Conservation (phyloP, 768 basidiomycete genomes). For the Amanita jacksonii region DNA sequence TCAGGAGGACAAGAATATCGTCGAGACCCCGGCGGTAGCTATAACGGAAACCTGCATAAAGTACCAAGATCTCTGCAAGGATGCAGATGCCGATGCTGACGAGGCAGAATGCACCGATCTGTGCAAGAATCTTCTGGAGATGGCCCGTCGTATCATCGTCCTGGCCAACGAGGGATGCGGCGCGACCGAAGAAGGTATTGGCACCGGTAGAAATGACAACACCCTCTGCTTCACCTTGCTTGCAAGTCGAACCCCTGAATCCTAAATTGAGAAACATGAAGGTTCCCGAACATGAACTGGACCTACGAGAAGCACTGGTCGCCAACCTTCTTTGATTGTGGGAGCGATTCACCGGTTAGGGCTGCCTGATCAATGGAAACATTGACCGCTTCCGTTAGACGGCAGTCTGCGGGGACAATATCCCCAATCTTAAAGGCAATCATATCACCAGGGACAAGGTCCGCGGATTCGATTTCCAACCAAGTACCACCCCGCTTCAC, state of each 20-base stretch:
- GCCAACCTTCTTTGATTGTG: slow-evolving; percentile 82
- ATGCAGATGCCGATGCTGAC: slow-evolving; percentile 96
- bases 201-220: slow-evolving; percentile 96
- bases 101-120: slow-evolving; percentile 96
- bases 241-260: slow-evolving; percentile 87
- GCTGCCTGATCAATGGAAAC: slow-evolving; percentile 98
- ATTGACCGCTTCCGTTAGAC: slow-evolving; percentile 93
- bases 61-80: slow-evolving; percentile 84
- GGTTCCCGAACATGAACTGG: slow-evolving; percentile 5
- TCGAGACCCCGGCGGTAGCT: slow-evolving; percentile 89
- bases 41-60: slow-evolving; percentile 90
- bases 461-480: slow-evolving; percentile 85
- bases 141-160: slow-evolving; percentile 98
- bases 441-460: slow-evolving; percentile 92
- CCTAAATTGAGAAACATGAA: slow-evolving; percentile 8
- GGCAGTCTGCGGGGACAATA: slow-evolving; percentile 95
- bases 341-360: slow-evolving; percentile 94
- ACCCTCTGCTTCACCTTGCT: slow-evolving; percentile 98
- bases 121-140: slow-evolving; percentile 96
- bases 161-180: slow-evolving; percentile 93
- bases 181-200: slow-evolving; percentile 99
- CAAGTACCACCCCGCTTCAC: slow-evolving; percentile 81
- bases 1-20: slow-evolving; percentile 96
- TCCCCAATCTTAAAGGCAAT: slow-evolving; percentile 99
- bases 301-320: slow-evolving; percentile 98